Percentiles rank a stretch among this genome's conserved stretches.
phyloP scores from a whole-genome alignment of 1,139 yeast genomes.

The Kodamaea fungicola region DNA sequence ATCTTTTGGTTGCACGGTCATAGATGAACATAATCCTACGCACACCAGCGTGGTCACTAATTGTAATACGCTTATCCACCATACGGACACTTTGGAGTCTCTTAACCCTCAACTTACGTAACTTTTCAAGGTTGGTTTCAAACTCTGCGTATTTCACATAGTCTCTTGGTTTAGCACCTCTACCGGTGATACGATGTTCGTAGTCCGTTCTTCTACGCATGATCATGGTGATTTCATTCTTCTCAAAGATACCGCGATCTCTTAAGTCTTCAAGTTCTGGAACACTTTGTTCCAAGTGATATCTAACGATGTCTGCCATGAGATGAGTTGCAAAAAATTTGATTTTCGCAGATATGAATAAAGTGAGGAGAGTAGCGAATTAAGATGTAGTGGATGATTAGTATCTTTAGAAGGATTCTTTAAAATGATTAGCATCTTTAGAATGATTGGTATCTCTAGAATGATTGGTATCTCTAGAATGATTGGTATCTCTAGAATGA shows the following conservation, averaged over 20 bases:
- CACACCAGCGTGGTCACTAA: conserved; percentile 86
- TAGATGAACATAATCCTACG: conserved; percentile 80
- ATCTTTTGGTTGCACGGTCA: conserved; percentile 78
- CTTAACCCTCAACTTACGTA: conserved; percentile 68
- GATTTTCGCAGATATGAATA: background rate
- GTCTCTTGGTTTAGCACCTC: conserved; percentile 79
- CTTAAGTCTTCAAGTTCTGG: conserved; percentile 91
- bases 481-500: no score
- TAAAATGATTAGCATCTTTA: no score
- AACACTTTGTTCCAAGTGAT: conserved; percentile 75
- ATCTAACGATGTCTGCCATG: conserved; percentile 77
- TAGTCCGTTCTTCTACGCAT: conserved; percentile 95
- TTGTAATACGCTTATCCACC: conserved; percentile 51
- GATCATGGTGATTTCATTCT: conserved; percentile 76
- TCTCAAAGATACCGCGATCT: conserved; percentile 73
- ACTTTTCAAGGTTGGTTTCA: conserved; percentile 74
- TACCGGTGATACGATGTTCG: conserved; percentile 83
- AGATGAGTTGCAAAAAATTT: background rate
- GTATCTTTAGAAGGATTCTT: background rate
- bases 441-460: no score
- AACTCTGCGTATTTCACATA: conserved; percentile 77
- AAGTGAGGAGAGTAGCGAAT: conserved; percentile 1
- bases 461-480: no score
- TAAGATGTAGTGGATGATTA: background rate
- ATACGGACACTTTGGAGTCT: conserved; percentile 56